Base-by-base conservation (phyloP, 495 filamentous ascomycete species). In the Talaromyces nanjingensis region DNA sequence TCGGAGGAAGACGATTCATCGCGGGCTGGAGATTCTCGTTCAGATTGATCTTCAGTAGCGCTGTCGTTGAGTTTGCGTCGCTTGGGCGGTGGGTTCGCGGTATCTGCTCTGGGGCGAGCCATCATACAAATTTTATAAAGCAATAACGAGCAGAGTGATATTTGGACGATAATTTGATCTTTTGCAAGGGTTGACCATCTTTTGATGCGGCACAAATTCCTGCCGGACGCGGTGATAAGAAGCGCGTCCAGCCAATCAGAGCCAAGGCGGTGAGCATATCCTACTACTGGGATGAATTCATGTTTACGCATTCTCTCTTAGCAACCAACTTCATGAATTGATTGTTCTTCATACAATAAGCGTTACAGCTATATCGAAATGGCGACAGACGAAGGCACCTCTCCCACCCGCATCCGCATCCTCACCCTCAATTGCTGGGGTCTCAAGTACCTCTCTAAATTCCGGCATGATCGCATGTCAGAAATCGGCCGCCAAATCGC, bases 391-490 rank as follows among this genome's bases (percentile, higher is more conserved):
- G 60, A 54, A 2, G 20, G 25, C 60, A 22, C 5, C 25, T 49
- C 73, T 20, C 75, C 76, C n/a, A 66, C 63, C 14, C 65, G 72
- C 7, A 86, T 97, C 69, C 87, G 87, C 63, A 79, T 97, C 62
- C 77, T 97, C 69, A 90, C 89, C 3, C 86, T 96, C 72, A 98
- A 98, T 73, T 96, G 91, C 85, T 97, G 94, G 92, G 94, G 94
- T 49, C 85, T 98, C 62, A 94, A 96, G 73, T 94, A 86, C 76
- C 80, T 97, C 67, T 85, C 92, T 65, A 88, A 87, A 68, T 81
- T 89, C 66, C 91, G 93, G 62, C 79, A 82, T 67, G 90, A 89
- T 70, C 92, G 94, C 37, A 83, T 97, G 55, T 71, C 80, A 11
- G 91, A 96, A 72, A 96, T 98, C 66, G 92, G 92, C 55, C 83